Base-by-base conservation (phyloP, 1,139 yeast genomes). In the Hansenula lynferdii region DNA sequence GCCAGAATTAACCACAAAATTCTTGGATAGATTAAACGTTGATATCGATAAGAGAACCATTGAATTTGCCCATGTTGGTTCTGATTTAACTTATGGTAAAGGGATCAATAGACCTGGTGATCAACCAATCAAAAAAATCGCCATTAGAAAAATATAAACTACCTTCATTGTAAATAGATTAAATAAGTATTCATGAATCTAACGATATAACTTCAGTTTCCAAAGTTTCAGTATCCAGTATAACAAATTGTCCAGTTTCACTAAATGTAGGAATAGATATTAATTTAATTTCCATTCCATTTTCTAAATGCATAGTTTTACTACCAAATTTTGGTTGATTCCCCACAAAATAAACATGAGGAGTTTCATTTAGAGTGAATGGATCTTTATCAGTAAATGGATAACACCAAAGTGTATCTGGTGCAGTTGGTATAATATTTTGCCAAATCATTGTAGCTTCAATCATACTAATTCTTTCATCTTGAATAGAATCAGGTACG, bases 391-490 rank as follows among this genome's bases (percentile, higher is more conserved):
- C 76, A n/a, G 75, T 72, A 54, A 72, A 90, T 1, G 99, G 97
- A 51, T 87, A 89, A 47, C 95, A 82, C 67, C 85, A 85, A 32
- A 92, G 64, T 0, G 99, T 94, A 54, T 92, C 98, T 0, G 99
- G 99, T 1, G 96, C 95, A 0, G 97, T 89, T 2, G 98, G 98
- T 0, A 87, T 82, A 28, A 86, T 68, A 51, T 86, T 86, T 50
- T 87, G 92, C 96, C 97, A 92, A 38, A 69, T 64, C 29, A 94
- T 58, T 1, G 85, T 82, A 8, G 79, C 70, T 48, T 80, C 84
- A 68, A 89, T 72, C 48, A 87, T 65, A 19, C 73, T 70, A 14
- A 78, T 49, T 38, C 81, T 54, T 14, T 62, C 57, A 12, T 64
- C 62, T 6, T 62, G 61, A 10, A 57, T 48, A n/a, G 48, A 48